Evolutionary conservation across 768 basidiomycete genomes (phyloP).

Genomic region (Lentinus brumalis): DNA sequence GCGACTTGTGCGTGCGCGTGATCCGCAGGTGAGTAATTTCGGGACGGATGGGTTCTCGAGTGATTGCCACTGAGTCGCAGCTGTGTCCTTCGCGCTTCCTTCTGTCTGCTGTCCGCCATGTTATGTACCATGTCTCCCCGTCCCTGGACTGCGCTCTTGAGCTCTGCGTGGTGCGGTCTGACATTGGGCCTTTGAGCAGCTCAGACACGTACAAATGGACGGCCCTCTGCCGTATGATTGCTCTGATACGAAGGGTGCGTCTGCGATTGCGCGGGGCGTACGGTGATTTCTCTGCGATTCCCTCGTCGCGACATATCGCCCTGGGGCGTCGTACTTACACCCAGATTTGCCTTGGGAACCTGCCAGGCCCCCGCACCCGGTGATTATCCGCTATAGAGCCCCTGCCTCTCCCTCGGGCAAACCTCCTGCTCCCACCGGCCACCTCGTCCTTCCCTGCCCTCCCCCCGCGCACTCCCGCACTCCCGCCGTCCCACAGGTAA

Average conservation of each 20-base stretch:
- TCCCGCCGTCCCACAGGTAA: not conserved
- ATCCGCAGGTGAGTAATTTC: constrained; percentile 7
- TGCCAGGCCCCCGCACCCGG: constrained; percentile 4
- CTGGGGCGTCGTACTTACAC: constrained; percentile 4
- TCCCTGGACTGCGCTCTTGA: not conserved
- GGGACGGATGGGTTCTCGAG: not conserved
- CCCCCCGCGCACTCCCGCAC: not conserved
- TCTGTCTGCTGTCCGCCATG: not conserved
- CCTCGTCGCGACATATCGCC: constrained; percentile 4
- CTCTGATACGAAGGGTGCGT: not conserved
- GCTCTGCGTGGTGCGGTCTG: too few species aligned
- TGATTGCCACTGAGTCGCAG: not conserved
- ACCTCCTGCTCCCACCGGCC: not conserved
- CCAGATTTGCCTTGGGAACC: constrained; percentile 8
- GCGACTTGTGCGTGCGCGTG: constrained; percentile 3
- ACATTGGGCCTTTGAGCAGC: too few species aligned
- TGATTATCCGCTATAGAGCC: constrained; percentile 11
- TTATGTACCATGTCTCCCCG: not conserved
- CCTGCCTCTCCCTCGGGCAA: not conserved
- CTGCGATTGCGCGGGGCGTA: not conserved
- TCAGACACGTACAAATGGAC: too few species aligned
- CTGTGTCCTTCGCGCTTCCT: not conserved
- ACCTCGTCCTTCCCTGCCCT: not conserved
- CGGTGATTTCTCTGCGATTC: constrained; percentile 26
- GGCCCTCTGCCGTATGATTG: too few species aligned